These are phyloP conservation scores for Eucalyptus rudis DNA, from an alignment of 345 rosid genomes.

Conservation along the genomic window DNA sequence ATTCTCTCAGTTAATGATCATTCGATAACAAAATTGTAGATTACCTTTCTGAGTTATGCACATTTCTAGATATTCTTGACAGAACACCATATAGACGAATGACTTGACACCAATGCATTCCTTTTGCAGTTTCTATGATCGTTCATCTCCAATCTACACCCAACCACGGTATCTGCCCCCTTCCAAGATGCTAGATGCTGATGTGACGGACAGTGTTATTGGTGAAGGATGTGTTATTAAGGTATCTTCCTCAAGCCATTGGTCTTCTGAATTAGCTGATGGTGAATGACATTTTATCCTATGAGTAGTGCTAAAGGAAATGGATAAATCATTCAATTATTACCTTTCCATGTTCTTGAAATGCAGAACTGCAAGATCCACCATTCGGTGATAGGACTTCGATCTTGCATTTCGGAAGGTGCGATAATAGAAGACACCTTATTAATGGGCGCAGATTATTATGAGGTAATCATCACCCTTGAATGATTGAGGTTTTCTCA, in stretches of 20 bases:
- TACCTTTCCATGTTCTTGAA: background rate
- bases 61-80: background rate
- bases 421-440: conserved; percentile 87
- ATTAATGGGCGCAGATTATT: conserved; percentile 96
- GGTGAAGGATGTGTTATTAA: conserved; percentile 98
- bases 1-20: background rate
- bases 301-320: background rate
- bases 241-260: conserved; percentile 21
- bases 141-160: conserved; percentile 91
- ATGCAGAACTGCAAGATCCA: conserved; percentile 84
- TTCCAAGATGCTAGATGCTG: conserved; percentile 96
- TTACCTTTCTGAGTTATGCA: background rate
- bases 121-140: conserved; percentile 75
- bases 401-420: conserved; percentile 94
- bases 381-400: conserved; percentile 92
- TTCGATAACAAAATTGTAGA: background rate
- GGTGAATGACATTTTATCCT: background rate
- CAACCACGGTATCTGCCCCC: conserved; percentile 97
- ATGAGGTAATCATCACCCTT: conserved; percentile 39
- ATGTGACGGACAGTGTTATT: conserved; percentile 89
- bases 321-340: background rate
- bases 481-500: background rate
- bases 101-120: background rate
- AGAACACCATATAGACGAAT: background rate
- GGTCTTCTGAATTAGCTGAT: background rate